Percentiles rank a stretch among this genome's conserved stretches.
Evolutionary conservation across 2,329 filamentous ascomycete genomes (phyloP).

Genomic region (Kalmusia sp.): DNA sequence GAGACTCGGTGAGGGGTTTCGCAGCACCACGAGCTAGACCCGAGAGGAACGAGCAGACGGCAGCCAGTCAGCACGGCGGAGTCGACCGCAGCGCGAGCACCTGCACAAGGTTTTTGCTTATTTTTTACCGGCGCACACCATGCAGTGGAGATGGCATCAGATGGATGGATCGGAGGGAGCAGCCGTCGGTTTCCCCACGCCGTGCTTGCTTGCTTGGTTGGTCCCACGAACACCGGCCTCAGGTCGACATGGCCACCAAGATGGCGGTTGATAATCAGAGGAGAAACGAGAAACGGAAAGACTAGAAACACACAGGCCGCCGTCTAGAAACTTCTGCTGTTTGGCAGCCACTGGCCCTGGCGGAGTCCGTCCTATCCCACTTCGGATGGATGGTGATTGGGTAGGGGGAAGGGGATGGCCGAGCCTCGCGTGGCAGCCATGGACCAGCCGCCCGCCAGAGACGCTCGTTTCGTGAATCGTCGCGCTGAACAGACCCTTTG

Average conservation of each 20-base stretch:
- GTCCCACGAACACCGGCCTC: no score
- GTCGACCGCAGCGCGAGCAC: not conserved
- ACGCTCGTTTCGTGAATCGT: conserved; percentile 9
- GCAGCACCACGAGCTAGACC: not conserved
- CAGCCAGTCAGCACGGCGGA: not conserved
- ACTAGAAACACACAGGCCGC: not conserved
- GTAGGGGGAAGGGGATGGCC: no score
- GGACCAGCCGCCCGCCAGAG: conserved; percentile 2
- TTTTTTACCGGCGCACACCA: not conserved
- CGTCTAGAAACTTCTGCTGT: conserved; percentile 2
- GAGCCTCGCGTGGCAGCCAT: conserved; percentile 1
- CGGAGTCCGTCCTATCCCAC: not conserved
- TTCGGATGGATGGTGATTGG: not conserved
- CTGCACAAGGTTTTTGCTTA: conserved; percentile 1
- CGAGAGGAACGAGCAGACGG: not conserved
- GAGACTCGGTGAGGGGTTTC: not conserved
- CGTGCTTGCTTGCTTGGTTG: no score
- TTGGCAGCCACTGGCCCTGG: not conserved
- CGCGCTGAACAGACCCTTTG: not conserved
- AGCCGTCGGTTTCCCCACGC: no score
- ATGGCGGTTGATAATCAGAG: not conserved
- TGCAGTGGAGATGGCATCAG: not conserved
- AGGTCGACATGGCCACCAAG: not conserved
- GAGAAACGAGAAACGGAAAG: no score
- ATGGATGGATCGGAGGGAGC: not conserved